Percentiles rank a stretch among this genome's conserved stretches.
These are phyloP conservation scores for Eimeria praecox DNA, from an alignment of 169 alveolate species.

Conservation along the genomic window DNA sequence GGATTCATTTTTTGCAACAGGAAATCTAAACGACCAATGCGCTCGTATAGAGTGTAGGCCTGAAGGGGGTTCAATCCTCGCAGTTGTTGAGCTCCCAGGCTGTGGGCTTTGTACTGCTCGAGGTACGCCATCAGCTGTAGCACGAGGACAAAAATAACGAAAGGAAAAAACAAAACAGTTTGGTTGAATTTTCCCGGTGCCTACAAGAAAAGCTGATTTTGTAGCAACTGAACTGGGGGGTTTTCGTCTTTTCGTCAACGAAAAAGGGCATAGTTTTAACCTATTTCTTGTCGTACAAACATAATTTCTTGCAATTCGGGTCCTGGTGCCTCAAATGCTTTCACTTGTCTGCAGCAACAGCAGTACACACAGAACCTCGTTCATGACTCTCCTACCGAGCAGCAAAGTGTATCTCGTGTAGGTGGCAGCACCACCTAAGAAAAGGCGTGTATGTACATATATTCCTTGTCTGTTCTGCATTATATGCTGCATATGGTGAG, in stretches of 20 bases:
- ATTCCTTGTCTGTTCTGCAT: too few relatives aligned
- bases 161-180: background rate
- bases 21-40: background rate
- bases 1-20: slow-evolving; percentile 18
- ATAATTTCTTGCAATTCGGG: slow-evolving; percentile 41
- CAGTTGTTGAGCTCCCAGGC: background rate
- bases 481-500: background rate
- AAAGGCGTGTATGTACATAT: too few relatives aligned
- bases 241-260: background rate
- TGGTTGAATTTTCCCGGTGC: background rate
- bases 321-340: background rate
- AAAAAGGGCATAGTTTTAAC: background rate
- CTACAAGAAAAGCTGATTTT: background rate
- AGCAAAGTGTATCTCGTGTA: too few relatives aligned
- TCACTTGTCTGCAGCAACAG: background rate
- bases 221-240: background rate
- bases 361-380: background rate
- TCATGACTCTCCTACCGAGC: background rate
- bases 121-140: slow-evolving; percentile 37
- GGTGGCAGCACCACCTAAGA: too few relatives aligned
- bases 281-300: background rate
- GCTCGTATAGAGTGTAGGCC: slow-evolving; percentile 7
- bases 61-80: slow-evolving; percentile 8
- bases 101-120: slow-evolving; percentile 34
- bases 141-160: background rate